These are phyloP conservation scores for Aschersonia sp. DNA, from an alignment of 2,329 filamentous ascomycete species.

Conservation along the genomic window DNA sequence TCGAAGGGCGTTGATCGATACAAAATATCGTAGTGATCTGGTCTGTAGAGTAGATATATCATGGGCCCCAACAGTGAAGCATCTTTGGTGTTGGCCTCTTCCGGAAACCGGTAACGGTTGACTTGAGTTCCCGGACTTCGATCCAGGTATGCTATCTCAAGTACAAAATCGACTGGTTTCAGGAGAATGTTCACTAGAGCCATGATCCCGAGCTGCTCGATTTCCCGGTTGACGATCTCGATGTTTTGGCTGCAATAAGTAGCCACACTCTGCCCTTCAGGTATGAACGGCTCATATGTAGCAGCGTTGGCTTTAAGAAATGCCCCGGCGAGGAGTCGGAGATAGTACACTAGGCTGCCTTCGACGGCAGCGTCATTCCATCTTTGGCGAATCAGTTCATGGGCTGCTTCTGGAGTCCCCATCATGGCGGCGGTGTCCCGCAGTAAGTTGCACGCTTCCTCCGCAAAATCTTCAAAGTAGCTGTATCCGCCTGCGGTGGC, in stretches of 20 bases:
- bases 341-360: conserved; percentile 73
- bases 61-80: conserved; percentile 29
- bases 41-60: conserved; percentile 50
- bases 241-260: conserved; percentile 58
- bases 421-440: conserved; percentile 46
- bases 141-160: conserved; percentile 88
- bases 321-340: conserved; percentile 66
- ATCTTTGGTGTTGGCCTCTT: conserved; percentile 33
- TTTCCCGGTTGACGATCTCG: conserved; percentile 65
- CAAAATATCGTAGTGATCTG: conserved; percentile 85
- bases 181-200: conserved; percentile 68
- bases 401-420: conserved; percentile 41
- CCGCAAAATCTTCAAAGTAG: conserved; percentile 66
- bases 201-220: conserved; percentile 77
- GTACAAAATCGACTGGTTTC: conserved; percentile 60
- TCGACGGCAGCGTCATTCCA: conserved; percentile 64
- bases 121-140: conserved; percentile 65
- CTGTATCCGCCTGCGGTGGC: conserved; percentile 57
- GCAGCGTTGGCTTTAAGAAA: conserved; percentile 65
- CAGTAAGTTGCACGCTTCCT: conserved; percentile 58
- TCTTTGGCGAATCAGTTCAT: conserved; percentile 38
- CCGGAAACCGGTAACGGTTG: conserved; percentile 53
- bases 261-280: conserved; percentile 40
- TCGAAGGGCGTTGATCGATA: conserved; percentile 42
- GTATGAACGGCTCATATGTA: conserved; percentile 59